Base-by-base conservation (phyloP, 192 early-diverging fungal species). In the Paraglomus brasilianum region DNA sequence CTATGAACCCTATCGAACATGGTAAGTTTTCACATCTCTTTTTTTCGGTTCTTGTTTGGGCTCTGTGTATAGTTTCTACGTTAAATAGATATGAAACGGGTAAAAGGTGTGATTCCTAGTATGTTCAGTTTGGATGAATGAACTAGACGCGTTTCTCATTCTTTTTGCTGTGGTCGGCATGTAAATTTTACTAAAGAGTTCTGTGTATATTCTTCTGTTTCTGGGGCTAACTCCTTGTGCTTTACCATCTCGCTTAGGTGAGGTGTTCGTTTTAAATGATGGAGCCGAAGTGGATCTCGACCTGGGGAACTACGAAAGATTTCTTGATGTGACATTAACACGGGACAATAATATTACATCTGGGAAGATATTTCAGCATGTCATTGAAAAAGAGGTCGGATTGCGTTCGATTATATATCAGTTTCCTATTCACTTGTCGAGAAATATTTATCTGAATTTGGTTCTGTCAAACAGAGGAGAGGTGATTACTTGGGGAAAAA, bases 301-400 rank as follows among this genome's bases (percentile, higher is more conserved):
- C 78, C 84, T 99, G 24, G 97, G 97, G 57, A 99, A 99, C 84
- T 99, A 99, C 79, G 97, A 99, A 85, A 90, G 97, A 44, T 99
- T 96, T 81, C 81, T 99, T 66, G 92, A 95, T 78, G 87, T 98
- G 10, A 90, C 88, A 6, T 82, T 99, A 77, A 92, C 93, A 39
- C 87, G 93, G 60, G 91, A 93, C 78, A 99, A 99, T 89, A 99
- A 98, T 80, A 99, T 99, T 75, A 99, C 97, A 30, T 96, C 97
- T 41, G 97, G 97, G 74, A 99, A 99, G 80, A 94, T 99, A 73
- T 99, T 97, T 86, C 86, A 87, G 65, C 82, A 87, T 73, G 96
- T 99, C 45, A 99, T 99, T 74, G 93, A 98, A 76, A 87, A 89
- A 65, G 97, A 69, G 67, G 67, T 69, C 21, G 42, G 5, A 47